These are phyloP conservation scores for Neurospora sp. DNA, from an alignment of 495 filamentous ascomycete genomes.

Conservation along the genomic window DNA sequence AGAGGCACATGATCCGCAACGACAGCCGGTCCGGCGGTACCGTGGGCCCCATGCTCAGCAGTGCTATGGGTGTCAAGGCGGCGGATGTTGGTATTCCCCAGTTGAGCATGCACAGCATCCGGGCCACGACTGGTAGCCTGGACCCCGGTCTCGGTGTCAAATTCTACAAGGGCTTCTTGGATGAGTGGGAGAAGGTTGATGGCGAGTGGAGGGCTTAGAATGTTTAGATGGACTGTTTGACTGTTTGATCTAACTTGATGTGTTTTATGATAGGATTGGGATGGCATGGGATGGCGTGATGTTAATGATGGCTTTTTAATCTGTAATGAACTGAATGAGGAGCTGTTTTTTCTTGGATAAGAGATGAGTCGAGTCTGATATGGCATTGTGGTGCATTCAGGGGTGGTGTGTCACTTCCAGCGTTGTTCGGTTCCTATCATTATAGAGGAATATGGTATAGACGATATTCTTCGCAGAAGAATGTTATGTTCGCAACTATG, in stretches of 20 bases:
- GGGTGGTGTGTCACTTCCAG: not conserved
- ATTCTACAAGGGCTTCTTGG: slow-evolving; percentile 83
- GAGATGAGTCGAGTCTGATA: not conserved
- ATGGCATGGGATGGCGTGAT: not conserved
- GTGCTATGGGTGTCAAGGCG: slow-evolving; percentile 70
- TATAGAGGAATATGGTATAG: not conserved
- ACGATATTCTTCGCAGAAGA: not conserved
- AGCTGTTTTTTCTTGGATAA: not conserved
- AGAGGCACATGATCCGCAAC: slow-evolving; percentile 93
- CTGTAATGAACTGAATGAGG: not conserved
- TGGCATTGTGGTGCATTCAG: not conserved
- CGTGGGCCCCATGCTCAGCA: slow-evolving; percentile 85
- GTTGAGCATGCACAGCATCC: slow-evolving; percentile 88
- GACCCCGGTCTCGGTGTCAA: slow-evolving; percentile 86
- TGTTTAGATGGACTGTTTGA: too few relatives aligned
- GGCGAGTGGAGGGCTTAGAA: slow-evolving; percentile 53
- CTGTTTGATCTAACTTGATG: not conserved
- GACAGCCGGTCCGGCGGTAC: slow-evolving; percentile 82
- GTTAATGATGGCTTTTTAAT: not conserved
- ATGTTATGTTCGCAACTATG: not conserved
- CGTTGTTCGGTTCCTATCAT: not conserved
- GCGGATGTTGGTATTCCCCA: slow-evolving; percentile 90
- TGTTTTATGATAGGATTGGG: not conserved
- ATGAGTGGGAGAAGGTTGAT: slow-evolving; percentile 81
- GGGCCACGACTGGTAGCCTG: slow-evolving; percentile 76